Percentiles rank a stretch among this genome's conserved stretches.
Conservation (phyloP, 768 basidiomycete genomes). For the Dictyophora rubrovolvata region DNA sequence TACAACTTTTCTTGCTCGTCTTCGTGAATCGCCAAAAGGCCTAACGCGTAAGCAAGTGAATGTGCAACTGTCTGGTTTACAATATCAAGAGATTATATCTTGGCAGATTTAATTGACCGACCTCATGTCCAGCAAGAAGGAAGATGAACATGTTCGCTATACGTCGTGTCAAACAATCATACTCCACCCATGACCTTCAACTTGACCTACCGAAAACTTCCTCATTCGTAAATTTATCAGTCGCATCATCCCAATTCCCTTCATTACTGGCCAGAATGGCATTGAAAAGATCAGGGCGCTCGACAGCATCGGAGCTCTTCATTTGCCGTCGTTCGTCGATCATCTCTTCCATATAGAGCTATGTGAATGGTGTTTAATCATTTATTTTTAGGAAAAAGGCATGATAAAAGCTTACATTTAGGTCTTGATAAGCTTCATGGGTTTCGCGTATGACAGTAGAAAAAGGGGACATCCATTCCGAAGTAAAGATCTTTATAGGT, state of each 20-base stretch:
- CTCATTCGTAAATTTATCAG: conserved; percentile 26
- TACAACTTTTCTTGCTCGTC: conserved; percentile 33
- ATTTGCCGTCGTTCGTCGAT: conserved; percentile 31
- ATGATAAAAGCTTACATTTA: conserved; percentile 16
- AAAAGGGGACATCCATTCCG: too few species aligned
- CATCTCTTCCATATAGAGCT: conserved; percentile 46
- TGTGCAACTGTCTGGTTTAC: conserved; percentile 26
- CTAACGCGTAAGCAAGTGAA: conserved; percentile 32
- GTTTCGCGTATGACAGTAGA: too few species aligned
- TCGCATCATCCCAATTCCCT: conserved; percentile 21
- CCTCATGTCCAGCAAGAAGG: conserved; percentile 55
- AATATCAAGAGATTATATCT: too few species aligned
- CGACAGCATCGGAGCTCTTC: conserved; percentile 17
- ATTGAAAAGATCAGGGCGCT: conserved; percentile 41
- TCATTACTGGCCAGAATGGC: conserved; percentile 42
- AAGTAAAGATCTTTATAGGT: too few species aligned
- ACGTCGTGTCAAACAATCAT: neutral
- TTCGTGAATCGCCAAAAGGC: conserved; percentile 37
- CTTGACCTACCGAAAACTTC: conserved; percentile 28
- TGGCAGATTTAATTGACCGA: too few species aligned
- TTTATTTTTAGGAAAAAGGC: too few species aligned
- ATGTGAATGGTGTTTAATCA: neutral
- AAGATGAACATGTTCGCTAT: conserved; percentile 30
- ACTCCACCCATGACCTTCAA: neutral
- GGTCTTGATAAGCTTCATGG: conserved; percentile 21